These are phyloP conservation scores for Ophiostoma piceae DNA, from an alignment of 2,329 filamentous ascomycete genomes.

Conservation along the genomic window DNA sequence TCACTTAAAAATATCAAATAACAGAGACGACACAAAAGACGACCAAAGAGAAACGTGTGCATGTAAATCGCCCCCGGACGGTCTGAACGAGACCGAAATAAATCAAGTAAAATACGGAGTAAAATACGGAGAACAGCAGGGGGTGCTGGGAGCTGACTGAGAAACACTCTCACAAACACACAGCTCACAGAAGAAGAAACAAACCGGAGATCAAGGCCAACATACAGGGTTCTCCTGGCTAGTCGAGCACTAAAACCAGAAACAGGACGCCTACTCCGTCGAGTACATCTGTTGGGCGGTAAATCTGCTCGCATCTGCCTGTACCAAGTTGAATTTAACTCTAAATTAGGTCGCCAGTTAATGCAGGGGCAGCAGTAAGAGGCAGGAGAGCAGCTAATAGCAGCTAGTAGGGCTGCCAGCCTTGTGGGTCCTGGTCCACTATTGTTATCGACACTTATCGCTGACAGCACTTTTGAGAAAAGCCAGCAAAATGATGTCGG, in stretches of 20 bases:
- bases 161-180: too few relatives aligned
- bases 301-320: too few relatives aligned
- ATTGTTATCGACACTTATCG: background rate
- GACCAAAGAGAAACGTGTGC: background rate
- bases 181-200: background rate
- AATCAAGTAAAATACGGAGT: background rate
- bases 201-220: background rate
- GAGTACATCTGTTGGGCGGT: background rate
- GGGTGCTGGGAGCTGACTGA: background rate
- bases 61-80: background rate
- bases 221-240: conserved; percentile 8
- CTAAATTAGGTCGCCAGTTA: background rate
- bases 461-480: background rate
- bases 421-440: background rate
- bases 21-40: too few relatives aligned
- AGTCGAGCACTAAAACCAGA: background rate
- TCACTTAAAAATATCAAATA: too few relatives aligned
- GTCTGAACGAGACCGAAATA: background rate
- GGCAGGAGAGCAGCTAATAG: background rate
- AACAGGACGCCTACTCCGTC: background rate
- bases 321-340: background rate
- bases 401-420: background rate
- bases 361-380: background rate
- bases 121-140: background rate
- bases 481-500: background rate